Percentiles rank a stretch among this genome's conserved stretches.
phyloP scores from a whole-genome alignment of 371 early-diverging fungal genomes.

The Capillidium rhysosporum region DNA sequence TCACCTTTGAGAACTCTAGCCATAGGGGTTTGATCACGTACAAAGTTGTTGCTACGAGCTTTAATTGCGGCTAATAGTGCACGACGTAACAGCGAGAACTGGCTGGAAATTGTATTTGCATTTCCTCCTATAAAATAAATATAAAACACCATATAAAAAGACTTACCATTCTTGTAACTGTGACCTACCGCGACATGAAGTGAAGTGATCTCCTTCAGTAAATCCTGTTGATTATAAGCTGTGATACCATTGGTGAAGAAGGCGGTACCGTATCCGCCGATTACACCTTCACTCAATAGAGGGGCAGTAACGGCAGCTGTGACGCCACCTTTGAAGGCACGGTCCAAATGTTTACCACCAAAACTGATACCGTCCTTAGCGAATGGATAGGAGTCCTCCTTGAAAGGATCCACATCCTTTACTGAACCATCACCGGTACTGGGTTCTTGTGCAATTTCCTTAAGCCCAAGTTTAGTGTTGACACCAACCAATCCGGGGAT shows the following conservation, averaged over 20 bases:
- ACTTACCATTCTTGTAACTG: background rate
- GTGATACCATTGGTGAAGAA: constrained; percentile 13
- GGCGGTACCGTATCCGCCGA: constrained; percentile 28
- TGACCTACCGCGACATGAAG: constrained; percentile 36
- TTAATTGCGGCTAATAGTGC: constrained; percentile 13
- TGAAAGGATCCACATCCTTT: constrained; percentile 9
- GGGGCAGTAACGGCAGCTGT: constrained; percentile 30
- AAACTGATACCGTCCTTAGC: constrained; percentile 36
- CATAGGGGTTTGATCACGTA: constrained; percentile 7
- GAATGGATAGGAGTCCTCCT: constrained; percentile 9
- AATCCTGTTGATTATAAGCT: constrained; percentile 17
- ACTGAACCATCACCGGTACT: constrained; percentile 28
- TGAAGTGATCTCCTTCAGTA: constrained; percentile 34
- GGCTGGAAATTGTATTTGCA: constrained; percentile 36
- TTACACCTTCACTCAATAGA: constrained; percentile 14
- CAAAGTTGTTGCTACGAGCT: background rate
- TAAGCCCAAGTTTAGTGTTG: constrained; percentile 26
- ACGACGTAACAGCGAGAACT: constrained; percentile 36
- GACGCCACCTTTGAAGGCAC: constrained; percentile 38
- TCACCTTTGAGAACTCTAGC: constrained; percentile 30
- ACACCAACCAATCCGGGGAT: constrained; percentile 21
- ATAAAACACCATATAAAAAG: background rate
- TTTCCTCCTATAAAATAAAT: background rate
- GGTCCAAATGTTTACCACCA: constrained; percentile 29
- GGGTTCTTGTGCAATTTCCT: constrained; percentile 31